A percentile compares a stretch with the other conserved stretches of the same genome.
Evolutionary conservation across 371 early-diverging fungal genomes (phyloP).

Genomic region (Mortierella sp.): DNA sequence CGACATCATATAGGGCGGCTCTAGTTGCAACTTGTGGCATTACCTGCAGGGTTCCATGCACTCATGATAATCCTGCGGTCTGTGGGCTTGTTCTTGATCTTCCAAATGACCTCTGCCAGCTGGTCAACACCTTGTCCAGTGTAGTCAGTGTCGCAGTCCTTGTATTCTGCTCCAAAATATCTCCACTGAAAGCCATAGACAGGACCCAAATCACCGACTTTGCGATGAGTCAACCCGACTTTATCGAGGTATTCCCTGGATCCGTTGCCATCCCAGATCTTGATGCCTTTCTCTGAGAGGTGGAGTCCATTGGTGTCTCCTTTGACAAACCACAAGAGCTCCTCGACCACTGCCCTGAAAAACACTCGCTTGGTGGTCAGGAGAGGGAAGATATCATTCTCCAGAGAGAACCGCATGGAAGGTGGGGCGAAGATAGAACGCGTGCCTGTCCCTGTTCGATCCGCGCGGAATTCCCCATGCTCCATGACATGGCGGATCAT

Average conservation of each 20-base stretch:
- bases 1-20: too few relatives aligned
- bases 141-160: slow-evolving; percentile 90
- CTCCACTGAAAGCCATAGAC: slow-evolving; percentile 99
- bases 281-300: slow-evolving; percentile 85
- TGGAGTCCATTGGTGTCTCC: slow-evolving; percentile 92
- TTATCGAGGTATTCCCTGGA: slow-evolving; percentile 92
- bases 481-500: slow-evolving; percentile 86
- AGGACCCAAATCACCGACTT: slow-evolving; percentile 97
- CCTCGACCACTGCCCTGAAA: slow-evolving; percentile 93
- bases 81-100: slow-evolving; percentile 84
- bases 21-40: too few relatives aligned
- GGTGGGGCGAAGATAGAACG: slow-evolving; percentile 94
- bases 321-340: slow-evolving; percentile 97
- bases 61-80: slow-evolving; percentile 95
- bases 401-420: slow-evolving; percentile 90
- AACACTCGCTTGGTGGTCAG: slow-evolving; percentile 98
- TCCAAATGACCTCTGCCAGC: slow-evolving; percentile 89
- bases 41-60: slow-evolving; percentile 99
- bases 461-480: slow-evolving; percentile 82
- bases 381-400: slow-evolving; percentile 86
- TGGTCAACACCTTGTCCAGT: slow-evolving; percentile 97
- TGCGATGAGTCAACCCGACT: slow-evolving; percentile 81
- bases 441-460: slow-evolving; percentile 99
- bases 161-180: slow-evolving; percentile 98
- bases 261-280: slow-evolving; percentile 99